phyloP scores from a whole-genome alignment of 2,329 filamentous ascomycete genomes.

The Alternaria novae-zelandiae region DNA sequence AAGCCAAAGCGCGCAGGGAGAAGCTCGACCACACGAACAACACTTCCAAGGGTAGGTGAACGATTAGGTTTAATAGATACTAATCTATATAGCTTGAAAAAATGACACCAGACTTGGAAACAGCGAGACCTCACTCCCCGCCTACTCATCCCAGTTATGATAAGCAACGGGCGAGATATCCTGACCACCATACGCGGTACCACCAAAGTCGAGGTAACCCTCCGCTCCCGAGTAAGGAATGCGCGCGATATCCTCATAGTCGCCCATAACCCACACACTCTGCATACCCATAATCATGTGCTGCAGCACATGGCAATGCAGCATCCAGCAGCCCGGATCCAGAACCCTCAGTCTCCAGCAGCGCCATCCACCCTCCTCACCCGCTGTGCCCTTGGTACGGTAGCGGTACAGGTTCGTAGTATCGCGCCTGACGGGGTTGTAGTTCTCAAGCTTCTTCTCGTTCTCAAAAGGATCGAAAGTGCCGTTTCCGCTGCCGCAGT shows the following conservation, averaged over 20 bases:
- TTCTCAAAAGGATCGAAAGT: conserved; percentile 59
- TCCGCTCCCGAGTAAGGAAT: conserved; percentile 44
- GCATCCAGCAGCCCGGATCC: conserved; percentile 65
- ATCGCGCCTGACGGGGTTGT: conserved; percentile 52
- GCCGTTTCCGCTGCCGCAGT: conserved; percentile 61
- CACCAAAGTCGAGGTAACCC: conserved; percentile 56
- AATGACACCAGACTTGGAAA: neutral
- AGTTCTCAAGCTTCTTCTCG: conserved; percentile 49
- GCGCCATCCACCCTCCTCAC: conserved; percentile 62
- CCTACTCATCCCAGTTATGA: conserved; percentile 15
- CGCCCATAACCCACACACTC: conserved; percentile 55
- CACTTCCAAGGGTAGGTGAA: neutral
- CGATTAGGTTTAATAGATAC: neutral
- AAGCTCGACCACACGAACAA: neutral
- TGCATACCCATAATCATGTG: conserved; percentile 65
- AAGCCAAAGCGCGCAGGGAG: neutral
- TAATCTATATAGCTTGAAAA: neutral
- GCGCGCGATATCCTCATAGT: conserved; percentile 48
- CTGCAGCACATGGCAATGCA: conserved; percentile 65
- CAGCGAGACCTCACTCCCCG: neutral
- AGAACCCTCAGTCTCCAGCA: conserved; percentile 64
- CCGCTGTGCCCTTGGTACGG: conserved; percentile 46
- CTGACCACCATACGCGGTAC: conserved; percentile 49
- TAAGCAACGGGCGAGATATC: conserved; percentile 13
- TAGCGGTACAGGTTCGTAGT: conserved; percentile 66